phyloP scores from a whole-genome alignment of 768 basidiomycete genomes.

The Scleroderma citrinum region DNA sequence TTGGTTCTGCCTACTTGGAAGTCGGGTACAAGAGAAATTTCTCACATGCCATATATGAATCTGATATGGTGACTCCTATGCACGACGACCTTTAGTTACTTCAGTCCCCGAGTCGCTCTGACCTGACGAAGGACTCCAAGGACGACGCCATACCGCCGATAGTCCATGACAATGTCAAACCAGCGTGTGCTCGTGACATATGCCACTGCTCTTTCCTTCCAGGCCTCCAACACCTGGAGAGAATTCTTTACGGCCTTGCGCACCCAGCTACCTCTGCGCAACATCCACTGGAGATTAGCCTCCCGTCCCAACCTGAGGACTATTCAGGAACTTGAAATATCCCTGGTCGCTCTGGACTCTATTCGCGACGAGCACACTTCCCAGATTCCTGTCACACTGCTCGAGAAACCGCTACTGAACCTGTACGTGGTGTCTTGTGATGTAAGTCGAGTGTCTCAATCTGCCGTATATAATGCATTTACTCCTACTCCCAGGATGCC shows the following conservation, averaged over 20 bases:
- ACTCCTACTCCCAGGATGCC: slow-evolving; percentile 38
- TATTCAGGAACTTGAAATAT: slow-evolving; percentile 82
- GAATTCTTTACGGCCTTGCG: slow-evolving; percentile 59
- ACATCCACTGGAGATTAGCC: slow-evolving; percentile 87
- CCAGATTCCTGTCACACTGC: slow-evolving; percentile 67
- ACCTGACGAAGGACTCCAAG: too few relatives aligned
- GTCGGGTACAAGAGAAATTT: background rate
- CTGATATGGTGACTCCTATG: too few relatives aligned
- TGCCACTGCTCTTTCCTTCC: slow-evolving; percentile 54
- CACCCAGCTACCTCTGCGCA: slow-evolving; percentile 79
- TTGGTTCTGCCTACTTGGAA: slow-evolving; percentile 2
- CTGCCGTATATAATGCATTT: slow-evolving; percentile 7
- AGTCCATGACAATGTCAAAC: slow-evolving; percentile 25
- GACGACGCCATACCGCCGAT: background rate
- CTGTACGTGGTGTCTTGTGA: slow-evolving; percentile 86
- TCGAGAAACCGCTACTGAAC: slow-evolving; percentile 86
- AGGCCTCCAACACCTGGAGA: slow-evolving; percentile 68
- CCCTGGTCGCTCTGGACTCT: slow-evolving; percentile 61
- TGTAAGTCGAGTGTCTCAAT: slow-evolving; percentile 40
- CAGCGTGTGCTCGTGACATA: slow-evolving; percentile 65
- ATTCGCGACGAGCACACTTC: slow-evolving; percentile 70
- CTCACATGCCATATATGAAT: too few relatives aligned
- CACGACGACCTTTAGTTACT: too few relatives aligned
- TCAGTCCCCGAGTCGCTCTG: too few relatives aligned
- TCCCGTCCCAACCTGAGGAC: slow-evolving; percentile 71